phyloP scores from a whole-genome alignment of 371 early-diverging fungal genomes.

The Homolaphlyctis polyrhiza region DNA sequence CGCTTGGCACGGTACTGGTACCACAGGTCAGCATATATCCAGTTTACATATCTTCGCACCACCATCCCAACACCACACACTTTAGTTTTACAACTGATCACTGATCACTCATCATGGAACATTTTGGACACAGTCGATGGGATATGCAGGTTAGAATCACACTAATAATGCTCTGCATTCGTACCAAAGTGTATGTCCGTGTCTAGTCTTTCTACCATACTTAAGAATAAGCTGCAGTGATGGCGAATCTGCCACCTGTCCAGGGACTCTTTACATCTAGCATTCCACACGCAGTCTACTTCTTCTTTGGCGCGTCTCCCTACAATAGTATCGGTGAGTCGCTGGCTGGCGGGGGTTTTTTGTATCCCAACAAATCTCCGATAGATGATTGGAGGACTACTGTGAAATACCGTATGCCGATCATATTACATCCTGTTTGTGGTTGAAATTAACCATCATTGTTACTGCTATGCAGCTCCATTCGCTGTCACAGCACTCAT shows the following conservation, averaged over 20 bases:
- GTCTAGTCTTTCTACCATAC: too few relatives aligned
- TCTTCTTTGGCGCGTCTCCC: not conserved
- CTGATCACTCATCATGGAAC: too few relatives aligned
- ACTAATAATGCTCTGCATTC: too few relatives aligned
- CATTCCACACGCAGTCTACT: not conserved
- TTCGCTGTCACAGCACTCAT: constrained; percentile 2
- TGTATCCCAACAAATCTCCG: not conserved
- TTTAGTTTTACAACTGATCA: too few relatives aligned
- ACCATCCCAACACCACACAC: too few relatives aligned
- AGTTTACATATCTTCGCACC: too few relatives aligned
- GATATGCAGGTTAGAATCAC: not conserved
- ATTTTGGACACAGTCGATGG: not conserved
- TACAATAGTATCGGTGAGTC: constrained; percentile 2
- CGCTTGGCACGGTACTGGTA: not conserved
- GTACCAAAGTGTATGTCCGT: too few relatives aligned
- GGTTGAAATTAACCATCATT: not conserved
- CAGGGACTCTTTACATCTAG: not conserved
- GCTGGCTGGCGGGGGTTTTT: not conserved
- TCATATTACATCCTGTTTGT: not conserved
- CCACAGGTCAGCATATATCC: too few relatives aligned
- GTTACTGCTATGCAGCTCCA: not conserved
- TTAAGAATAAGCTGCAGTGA: too few relatives aligned
- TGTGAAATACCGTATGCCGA: not conserved
- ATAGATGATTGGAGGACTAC: not conserved
- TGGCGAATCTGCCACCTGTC: constrained; percentile 6